Evolutionary conservation across 345 rosid genomes (phyloP).

Genomic region (Moricandia arvensis): DNA sequence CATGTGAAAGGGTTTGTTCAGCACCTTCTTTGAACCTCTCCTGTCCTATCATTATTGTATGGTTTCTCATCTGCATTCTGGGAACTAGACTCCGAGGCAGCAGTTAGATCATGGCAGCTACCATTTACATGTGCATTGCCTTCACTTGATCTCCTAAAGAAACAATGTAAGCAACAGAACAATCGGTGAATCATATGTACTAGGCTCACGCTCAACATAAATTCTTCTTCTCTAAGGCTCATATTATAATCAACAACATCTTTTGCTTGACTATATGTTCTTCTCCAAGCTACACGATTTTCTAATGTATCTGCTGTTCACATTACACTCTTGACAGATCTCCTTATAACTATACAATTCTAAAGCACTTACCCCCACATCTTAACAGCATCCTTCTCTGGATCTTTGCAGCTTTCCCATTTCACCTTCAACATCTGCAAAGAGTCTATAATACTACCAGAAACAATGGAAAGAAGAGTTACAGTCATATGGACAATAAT

Average conservation of each 20-base stretch:
- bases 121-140: slow-evolving; percentile 44
- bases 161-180: slow-evolving; percentile 14
- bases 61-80: slow-evolving; percentile 68
- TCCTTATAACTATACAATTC: slow-evolving; percentile 9
- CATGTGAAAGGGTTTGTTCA: slow-evolving; percentile 5
- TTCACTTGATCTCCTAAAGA: slow-evolving; percentile 43
- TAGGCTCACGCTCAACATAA: slow-evolving; percentile 5
- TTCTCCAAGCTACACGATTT: background rate
- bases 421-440: slow-evolving; percentile 72
- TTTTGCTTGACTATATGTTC: background rate
- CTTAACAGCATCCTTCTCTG: slow-evolving; percentile 56
- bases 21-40: slow-evolving; percentile 58
- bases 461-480: slow-evolving; percentile 36
- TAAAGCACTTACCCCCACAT: slow-evolving; percentile 62
- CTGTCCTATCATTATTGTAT: slow-evolving; percentile 62
- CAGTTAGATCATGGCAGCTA: slow-evolving; percentile 45
- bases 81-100: slow-evolving; percentile 78
- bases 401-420: slow-evolving; percentile 73
- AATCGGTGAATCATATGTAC: slow-evolving; percentile 1
- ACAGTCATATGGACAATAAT: slow-evolving; percentile 19
- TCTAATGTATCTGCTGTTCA: background rate
- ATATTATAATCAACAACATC: slow-evolving; percentile 4
- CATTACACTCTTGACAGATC: background rate
- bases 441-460: slow-evolving; percentile 67
- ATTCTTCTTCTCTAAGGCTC: background rate